Evolutionary conservation across 768 basidiomycete genomes (phyloP).

Genomic region (Serendipita sp.): DNA sequence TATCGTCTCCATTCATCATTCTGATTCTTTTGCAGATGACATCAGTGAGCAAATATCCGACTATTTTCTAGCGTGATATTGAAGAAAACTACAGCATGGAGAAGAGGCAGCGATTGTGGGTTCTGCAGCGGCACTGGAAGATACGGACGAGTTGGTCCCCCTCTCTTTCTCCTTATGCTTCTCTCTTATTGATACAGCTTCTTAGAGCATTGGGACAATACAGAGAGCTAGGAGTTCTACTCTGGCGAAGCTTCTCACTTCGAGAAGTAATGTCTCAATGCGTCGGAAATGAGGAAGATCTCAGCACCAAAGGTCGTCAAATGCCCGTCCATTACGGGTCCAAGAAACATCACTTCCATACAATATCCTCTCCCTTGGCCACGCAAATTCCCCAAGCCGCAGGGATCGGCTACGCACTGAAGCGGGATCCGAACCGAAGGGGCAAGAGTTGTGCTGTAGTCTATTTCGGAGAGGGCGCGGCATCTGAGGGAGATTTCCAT

Average conservation of each 20-base stretch:
- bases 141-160: slow-evolving; percentile 63
- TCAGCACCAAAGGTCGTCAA: slow-evolving; percentile 67
- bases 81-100: slow-evolving; percentile 39
- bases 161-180: not conserved
- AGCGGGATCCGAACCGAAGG: slow-evolving; percentile 53
- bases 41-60: slow-evolving; percentile 33
- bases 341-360: slow-evolving; percentile 70
- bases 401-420: slow-evolving; percentile 79
- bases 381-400: slow-evolving; percentile 94
- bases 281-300: slow-evolving; percentile 74
- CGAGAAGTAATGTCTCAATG: slow-evolving; percentile 83
- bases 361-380: slow-evolving; percentile 83
- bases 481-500: slow-evolving; percentile 91
- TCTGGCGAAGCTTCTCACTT: slow-evolving; percentile 73
- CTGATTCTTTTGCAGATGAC: slow-evolving; percentile 44
- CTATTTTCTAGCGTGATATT: not conserved
- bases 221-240: slow-evolving; percentile 77
- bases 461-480: slow-evolving; percentile 88
- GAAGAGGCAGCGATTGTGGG: slow-evolving; percentile 87
- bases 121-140: slow-evolving; percentile 68
- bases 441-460: slow-evolving; percentile 67
- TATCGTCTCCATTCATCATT: not conserved
- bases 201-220: slow-evolving; percentile 81
- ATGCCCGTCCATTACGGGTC: slow-evolving; percentile 97
- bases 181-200: not conserved